Evolutionary conservation across 257 asterid species (phyloP).

Genomic region (Avicennia marina): DNA sequence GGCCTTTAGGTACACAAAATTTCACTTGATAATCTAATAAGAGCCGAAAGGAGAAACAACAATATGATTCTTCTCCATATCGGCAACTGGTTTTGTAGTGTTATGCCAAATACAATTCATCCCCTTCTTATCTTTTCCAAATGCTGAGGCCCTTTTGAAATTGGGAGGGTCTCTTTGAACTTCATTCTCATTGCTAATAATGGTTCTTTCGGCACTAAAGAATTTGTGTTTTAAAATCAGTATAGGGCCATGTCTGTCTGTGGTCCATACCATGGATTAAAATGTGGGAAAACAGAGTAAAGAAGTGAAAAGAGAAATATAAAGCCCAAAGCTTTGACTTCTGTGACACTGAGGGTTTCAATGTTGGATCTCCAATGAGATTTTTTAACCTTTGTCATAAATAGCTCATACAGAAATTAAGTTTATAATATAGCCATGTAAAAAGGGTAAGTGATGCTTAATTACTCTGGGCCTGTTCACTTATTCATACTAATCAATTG

Average conservation of each 20-base stretch:
- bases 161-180: neutral
- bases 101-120: conserved; percentile 15
- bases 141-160: neutral
- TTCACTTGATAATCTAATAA: neutral
- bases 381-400: neutral
- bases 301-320: neutral
- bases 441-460: too few species aligned
- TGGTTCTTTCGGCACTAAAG: neutral
- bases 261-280: conserved; percentile 10
- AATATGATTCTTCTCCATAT: neutral
- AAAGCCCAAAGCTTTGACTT: neutral
- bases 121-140: neutral
- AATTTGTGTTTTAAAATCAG: neutral
- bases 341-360: conserved; percentile 7
- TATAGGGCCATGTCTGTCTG: neutral
- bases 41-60: neutral
- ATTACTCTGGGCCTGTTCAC: too few species aligned
- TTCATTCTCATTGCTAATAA: neutral
- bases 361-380: conserved; percentile 17
- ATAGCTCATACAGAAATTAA: too few species aligned
- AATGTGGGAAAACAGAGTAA: neutral
- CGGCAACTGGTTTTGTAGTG: neutral
- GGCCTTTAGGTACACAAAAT: neutral
- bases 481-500: too few species aligned
- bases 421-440: neutral